Conservation (phyloP, 441 rosid genomes). For the Flueggea neowawraea region DNA sequence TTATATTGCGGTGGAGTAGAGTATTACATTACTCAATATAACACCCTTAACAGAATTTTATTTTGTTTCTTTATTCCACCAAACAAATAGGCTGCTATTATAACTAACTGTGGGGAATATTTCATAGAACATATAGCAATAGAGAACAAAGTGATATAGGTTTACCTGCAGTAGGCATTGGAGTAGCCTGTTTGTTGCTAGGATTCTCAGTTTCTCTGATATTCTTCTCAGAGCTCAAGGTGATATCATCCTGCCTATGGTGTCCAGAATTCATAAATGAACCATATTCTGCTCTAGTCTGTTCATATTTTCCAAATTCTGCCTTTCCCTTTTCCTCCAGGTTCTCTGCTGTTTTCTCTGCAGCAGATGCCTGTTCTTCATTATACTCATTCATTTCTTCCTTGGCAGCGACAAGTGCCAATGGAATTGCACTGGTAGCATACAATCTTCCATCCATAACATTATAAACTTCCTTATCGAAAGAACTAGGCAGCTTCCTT, state of each 20-base stretch:
- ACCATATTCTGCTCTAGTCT: no score
- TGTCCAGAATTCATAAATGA: conserved; percentile 33
- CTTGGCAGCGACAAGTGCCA: conserved; percentile 37
- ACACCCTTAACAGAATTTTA: no score
- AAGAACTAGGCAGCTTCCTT: conserved; percentile 76
- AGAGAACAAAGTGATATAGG: neutral
- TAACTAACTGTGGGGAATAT: no score
- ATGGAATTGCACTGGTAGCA: conserved; percentile 22
- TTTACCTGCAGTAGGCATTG: conserved; percentile 25
- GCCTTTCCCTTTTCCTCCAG: conserved; percentile 24
- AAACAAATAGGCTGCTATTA: no score
- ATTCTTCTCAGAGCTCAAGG: conserved; percentile 19
- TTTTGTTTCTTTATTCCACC: no score
- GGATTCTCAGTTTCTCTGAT: conserved; percentile 1
- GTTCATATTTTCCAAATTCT: conserved; percentile 29
- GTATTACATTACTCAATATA: no score
- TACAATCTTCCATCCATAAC: conserved; percentile 44
- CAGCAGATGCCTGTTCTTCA: conserved; percentile 5
- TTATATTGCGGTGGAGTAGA: no score
- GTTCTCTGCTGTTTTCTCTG: conserved; percentile 15
- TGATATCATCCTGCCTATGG: conserved; percentile 12
- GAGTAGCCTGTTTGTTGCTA: conserved; percentile 2
- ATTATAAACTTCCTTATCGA: conserved; percentile 71
- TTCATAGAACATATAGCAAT: no score
- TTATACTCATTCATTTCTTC: conserved; percentile 2